Evolutionary conservation across 352 stramenopile species (phyloP), one percentile per base, ranked within the genome.

Genomic region (Blastocystis sp.): DNA sequence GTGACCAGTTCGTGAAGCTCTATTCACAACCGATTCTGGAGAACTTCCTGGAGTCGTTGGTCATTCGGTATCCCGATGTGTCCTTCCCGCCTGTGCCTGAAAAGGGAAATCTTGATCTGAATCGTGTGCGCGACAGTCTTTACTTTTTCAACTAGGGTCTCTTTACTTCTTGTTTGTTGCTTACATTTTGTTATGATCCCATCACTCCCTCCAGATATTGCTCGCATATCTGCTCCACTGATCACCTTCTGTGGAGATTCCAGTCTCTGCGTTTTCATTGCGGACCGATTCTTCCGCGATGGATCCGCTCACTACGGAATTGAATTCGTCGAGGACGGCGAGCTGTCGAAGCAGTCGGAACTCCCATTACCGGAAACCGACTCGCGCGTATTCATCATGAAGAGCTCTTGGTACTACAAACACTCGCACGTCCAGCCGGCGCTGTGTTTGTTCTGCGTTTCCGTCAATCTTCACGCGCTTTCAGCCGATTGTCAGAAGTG

Each of bases 141-240:
- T 99, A 98, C 91, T 99, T 99, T 88, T 99, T 99, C 89, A 97
- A 98, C 88, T 99, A 96, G 42, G 40, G 63, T 75, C 63, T 53
- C 46, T 75, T 75, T 75, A 75, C 48, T 11, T 9, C 18, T 11
- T 81, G 69, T 81, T 81, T 78, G 67, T 78, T 36, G 24, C 4
- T 4, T 38, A 42, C 38, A 38, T 16, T 67, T 67, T 7, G 1
- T 4, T 42, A 81, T 81, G 69, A 81, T 81, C 44, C 44, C 69
- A 36, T 32, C 69, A 42, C 51, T 81, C 14, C 69, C 69, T 44
- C 44, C 24, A 42, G 69, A 81, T 81, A 81, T 81, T 48, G 29
- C 53, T 18, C 27, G 36, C 16, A 81, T 81, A 65, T 81, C 69
- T 24, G n/a, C 44, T 59, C 69, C 69, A 36, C 69, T 81, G 2